phyloP scores from a whole-genome alignment of 768 basidiomycete species.

The Termitomyces sp. region DNA sequence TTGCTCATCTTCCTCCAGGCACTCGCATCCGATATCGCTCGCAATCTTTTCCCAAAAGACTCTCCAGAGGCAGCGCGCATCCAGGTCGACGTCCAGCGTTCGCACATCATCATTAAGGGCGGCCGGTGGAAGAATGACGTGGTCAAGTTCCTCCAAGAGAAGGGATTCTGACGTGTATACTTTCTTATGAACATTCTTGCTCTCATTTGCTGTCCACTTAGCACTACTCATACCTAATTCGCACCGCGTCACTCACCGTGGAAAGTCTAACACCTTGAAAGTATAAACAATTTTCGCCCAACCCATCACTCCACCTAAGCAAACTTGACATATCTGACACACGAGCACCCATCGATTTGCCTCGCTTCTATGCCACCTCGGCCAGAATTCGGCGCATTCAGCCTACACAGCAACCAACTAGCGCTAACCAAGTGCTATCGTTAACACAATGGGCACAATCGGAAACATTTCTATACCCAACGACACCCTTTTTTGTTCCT shows the following conservation, averaged over 20 bases:
- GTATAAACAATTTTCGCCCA: not conserved
- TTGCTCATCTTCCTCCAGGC: constrained; percentile 32
- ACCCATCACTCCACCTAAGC: not conserved
- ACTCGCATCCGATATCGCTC: constrained; percentile 52
- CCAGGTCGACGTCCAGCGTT: constrained; percentile 39
- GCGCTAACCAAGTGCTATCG: not conserved
- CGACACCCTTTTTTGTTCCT: not conserved
- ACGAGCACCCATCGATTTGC: not conserved
- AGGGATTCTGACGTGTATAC: constrained; percentile 49
- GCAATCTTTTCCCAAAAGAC: constrained; percentile 42
- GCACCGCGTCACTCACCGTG: constrained; percentile 1
- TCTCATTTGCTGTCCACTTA: constrained; percentile 6
- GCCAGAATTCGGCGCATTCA: not conserved
- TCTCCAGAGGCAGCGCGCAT: constrained; percentile 46
- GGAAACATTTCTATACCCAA: too few species aligned
- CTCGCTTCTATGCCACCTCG: not conserved
- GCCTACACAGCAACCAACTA: not conserved
- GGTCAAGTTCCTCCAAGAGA: constrained; percentile 53
- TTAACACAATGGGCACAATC: not conserved
- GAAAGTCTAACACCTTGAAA: constrained; percentile 3
- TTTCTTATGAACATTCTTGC: constrained; percentile 4
- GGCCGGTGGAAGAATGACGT: constrained; percentile 61
- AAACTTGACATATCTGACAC: constrained; percentile 2
- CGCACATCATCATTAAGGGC: constrained; percentile 55
- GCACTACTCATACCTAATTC: constrained; percentile 9